phyloP scores from a whole-genome alignment of 2,329 filamentous ascomycete species.

The Alternaria brassicae region DNA sequence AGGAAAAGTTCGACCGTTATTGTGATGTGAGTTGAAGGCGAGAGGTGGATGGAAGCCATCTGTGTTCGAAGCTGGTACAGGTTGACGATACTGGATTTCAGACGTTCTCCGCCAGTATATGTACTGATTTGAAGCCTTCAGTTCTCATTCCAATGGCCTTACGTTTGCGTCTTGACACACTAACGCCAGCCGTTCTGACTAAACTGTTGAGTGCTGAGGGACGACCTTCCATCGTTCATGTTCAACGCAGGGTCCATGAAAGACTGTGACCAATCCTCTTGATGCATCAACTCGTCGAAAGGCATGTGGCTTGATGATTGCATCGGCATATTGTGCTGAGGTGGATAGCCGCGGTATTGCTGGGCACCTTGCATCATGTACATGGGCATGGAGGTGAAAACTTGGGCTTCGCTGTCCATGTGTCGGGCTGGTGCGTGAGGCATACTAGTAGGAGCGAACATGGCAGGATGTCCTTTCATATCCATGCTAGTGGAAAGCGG shows the following conservation, averaged over 20 bases:
- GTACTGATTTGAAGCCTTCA: not conserved
- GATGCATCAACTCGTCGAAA: conserved; percentile 49
- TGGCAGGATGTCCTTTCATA: conserved; percentile 35
- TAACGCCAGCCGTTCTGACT: conserved; percentile 30
- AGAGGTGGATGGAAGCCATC: not conserved
- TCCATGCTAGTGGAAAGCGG: conserved; percentile 26
- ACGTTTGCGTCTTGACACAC: conserved; percentile 12
- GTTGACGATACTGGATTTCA: not conserved
- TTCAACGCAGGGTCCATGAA: conserved; percentile 47
- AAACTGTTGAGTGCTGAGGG: conserved; percentile 29
- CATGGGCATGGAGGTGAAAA: conserved; percentile 73
- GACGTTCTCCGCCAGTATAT: not conserved
- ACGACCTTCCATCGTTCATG: conserved; percentile 31
- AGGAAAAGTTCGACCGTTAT: conserved; percentile 10
- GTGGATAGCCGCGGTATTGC: conserved; percentile 33
- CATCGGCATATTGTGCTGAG: conserved; percentile 33
- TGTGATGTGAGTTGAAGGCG: not conserved
- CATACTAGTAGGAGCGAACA: conserved; percentile 33
- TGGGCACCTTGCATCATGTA: conserved; percentile 68
- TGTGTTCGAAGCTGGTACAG: not conserved
- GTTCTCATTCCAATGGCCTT: not conserved
- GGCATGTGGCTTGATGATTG: conserved; percentile 39
- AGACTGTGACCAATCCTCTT: conserved; percentile 52
- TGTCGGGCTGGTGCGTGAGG: conserved; percentile 22
- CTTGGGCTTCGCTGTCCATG: conserved; percentile 73